Conservation (phyloP, 2,329 filamentous ascomycete species). For the Shiraia sp. region DNA sequence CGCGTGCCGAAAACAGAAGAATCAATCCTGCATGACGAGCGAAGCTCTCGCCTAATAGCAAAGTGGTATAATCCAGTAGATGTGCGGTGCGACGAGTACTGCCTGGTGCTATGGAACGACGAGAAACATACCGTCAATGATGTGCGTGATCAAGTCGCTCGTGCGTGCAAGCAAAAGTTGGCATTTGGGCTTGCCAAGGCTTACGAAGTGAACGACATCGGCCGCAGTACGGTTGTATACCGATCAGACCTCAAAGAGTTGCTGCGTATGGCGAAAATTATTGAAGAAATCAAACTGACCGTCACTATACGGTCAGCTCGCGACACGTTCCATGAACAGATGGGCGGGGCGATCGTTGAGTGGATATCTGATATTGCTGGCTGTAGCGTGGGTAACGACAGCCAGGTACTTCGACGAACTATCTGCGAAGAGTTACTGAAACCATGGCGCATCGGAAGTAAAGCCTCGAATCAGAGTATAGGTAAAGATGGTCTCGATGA, state of each 20-base stretch:
- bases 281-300: constrained; percentile 95
- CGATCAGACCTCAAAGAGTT: constrained; percentile 72
- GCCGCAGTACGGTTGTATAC: constrained; percentile 82
- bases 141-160: constrained; percentile 84
- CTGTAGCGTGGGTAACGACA: constrained; percentile 80
- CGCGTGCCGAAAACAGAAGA: constrained; percentile 81
- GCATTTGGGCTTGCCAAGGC: constrained; percentile 74
- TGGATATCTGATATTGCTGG: constrained; percentile 94
- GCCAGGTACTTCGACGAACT: constrained; percentile 74
- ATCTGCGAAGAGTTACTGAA: constrained; percentile 92
- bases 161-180: constrained; percentile 77
- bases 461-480: constrained; percentile 76
- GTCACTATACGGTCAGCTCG: constrained; percentile 91
- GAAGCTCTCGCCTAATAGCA: constrained; percentile 72
- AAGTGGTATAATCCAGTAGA: constrained; percentile 71
- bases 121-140: constrained; percentile 97
- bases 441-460: constrained; percentile 84
- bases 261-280: constrained; percentile 76
- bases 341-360: constrained; percentile 97
- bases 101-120: constrained; percentile 92
- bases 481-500: constrained; percentile 81
- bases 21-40: constrained; percentile 80
- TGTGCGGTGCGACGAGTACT: constrained; percentile 73
- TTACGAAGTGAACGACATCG: constrained; percentile 85
- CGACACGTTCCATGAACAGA: constrained; percentile 95